Evolutionary conservation across 805 yeast genomes (phyloP), one percentile per base, ranked within the genome.

Genomic region (Yarrowia porcina): DNA sequence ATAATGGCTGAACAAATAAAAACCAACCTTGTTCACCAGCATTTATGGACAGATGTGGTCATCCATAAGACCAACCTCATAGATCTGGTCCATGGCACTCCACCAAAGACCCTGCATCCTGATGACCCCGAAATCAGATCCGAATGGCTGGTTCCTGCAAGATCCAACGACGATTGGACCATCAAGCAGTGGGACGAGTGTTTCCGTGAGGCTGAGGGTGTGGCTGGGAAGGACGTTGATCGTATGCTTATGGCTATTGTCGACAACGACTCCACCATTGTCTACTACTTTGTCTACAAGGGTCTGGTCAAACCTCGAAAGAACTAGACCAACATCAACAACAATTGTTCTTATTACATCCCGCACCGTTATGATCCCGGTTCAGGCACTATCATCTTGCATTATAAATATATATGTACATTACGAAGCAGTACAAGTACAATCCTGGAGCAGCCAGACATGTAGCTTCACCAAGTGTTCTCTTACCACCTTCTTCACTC

Each of bases 251-350:
- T 77, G 78, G 80, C 78, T 4, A 70, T 77, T 73, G 71, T 74
- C n/a, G 72, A 79, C 9, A 68, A 72, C 33, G 80, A 77, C 63
- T 73, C 78, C 2, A 77, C 80, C 3, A 74, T 77, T 59, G 82
- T 80, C 5, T 77, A 76, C 65, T 77, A 77, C 62, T 67, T 77
- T 39, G 74, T 77, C 25, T 72, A 76, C 63, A 67, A 71, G 27
- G 79, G 78, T 3, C 67, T 77, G 30, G 72, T 72, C 30, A 71
- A 69, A 63, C 80, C 80, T 7, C 66, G 78, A 27, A 75, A 73
- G 63, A 76, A 77, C 63, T 76, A 64, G 56, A 15, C 25, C 8
- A n/a, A n/a, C n/a, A n/a, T n/a, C 4, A n/a, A 13, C 33, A 11
- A 20, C 7, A 17, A 9, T 8, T n/a, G n/a, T n/a, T n/a, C n/a